phyloP scores from a whole-genome alignment of 2,329 filamentous ascomycete genomes.

The Pestalotiopsis sp. region DNA sequence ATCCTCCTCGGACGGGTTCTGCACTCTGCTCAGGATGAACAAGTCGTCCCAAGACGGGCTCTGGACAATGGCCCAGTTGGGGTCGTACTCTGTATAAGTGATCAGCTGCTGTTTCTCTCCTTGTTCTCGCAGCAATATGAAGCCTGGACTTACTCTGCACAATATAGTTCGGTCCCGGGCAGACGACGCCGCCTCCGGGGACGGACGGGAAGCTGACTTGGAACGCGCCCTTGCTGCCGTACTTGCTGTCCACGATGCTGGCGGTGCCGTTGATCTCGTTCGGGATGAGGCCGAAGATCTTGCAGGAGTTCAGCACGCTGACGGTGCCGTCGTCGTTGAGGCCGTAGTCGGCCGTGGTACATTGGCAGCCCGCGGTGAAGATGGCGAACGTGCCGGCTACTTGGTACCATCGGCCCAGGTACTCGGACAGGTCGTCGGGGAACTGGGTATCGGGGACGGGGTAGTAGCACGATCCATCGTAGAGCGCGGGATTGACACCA shows the following conservation, averaged over 20 bases:
- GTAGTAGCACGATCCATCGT: slow-evolving; percentile 20
- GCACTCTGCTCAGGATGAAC: slow-evolving; percentile 21
- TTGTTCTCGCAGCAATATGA: no score
- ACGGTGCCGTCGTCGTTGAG: slow-evolving; percentile 20
- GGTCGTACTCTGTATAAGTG: slow-evolving; percentile 15
- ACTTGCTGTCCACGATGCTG: slow-evolving; percentile 16
- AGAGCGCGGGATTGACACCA: slow-evolving; percentile 9
- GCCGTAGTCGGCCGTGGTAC: slow-evolving; percentile 19
- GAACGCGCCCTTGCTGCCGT: slow-evolving; percentile 18
- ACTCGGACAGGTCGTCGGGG: slow-evolving; percentile 15
- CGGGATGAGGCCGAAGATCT: slow-evolving; percentile 14
- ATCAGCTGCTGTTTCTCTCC: no score
- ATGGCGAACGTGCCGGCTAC: slow-evolving; percentile 18
- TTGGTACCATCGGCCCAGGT: slow-evolving; percentile 20
- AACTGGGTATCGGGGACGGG: slow-evolving; percentile 18
- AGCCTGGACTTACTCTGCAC: slow-evolving; percentile 18
- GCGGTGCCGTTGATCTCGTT: slow-evolving; percentile 17
- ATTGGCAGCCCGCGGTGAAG: slow-evolving; percentile 19
- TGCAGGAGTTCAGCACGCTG: slow-evolving; percentile 18
- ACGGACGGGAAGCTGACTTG: slow-evolving; percentile 17
- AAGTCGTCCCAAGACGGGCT: slow-evolving; percentile 17
- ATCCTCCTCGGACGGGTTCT: slow-evolving; percentile 16
- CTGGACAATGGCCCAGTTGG: slow-evolving; percentile 21
- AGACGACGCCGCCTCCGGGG: slow-evolving; percentile 12
- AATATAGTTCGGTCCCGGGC: slow-evolving; percentile 22